These are phyloP conservation scores for Hanseniaspora jakobsenii DNA, from an alignment of 805 yeast species.

Conservation along the genomic window DNA sequence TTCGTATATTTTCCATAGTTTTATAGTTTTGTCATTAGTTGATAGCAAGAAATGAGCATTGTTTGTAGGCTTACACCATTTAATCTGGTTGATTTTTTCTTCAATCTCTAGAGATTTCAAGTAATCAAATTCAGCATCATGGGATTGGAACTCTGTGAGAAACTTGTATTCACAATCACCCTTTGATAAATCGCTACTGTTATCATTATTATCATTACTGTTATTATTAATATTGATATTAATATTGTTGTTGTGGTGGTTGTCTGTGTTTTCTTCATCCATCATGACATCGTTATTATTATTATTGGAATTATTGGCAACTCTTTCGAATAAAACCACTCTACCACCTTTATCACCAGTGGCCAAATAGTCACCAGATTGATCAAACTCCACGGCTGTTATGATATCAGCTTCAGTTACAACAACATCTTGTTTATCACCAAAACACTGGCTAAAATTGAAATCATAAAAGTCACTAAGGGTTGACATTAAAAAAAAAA, in stretches of 20 bases:
- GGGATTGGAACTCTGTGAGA: constrained; percentile 93
- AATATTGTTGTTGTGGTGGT: too few relatives aligned
- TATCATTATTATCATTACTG: constrained; percentile 18
- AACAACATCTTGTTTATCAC: constrained; percentile 95
- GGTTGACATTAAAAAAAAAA: constrained; percentile 25
- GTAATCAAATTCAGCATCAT: constrained; percentile 97
- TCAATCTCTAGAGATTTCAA: constrained; percentile 91
- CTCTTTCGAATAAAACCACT: constrained; percentile 88
- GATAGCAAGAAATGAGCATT: constrained; percentile 81
- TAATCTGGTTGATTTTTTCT: constrained; percentile 93
- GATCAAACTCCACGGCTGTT: constrained; percentile 92
- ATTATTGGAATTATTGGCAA: constrained; percentile 36
- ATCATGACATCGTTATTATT: constrained; percentile 6
- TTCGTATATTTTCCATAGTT: constrained; percentile 91
- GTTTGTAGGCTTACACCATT: constrained; percentile 84
- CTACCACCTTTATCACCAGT: constrained; percentile 99
- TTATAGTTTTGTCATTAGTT: constrained; percentile 96
- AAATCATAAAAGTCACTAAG: constrained; percentile 26
- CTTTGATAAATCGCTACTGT: constrained; percentile 25
- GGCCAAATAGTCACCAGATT: constrained; percentile 87
- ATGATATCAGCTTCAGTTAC: constrained; percentile 96
- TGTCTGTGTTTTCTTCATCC: too few relatives aligned
- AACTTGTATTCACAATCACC: constrained; percentile 77
- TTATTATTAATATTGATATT: not conserved
- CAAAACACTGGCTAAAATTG: constrained; percentile 93